Base-by-base conservation (phyloP, 2,329 filamentous ascomycete genomes). In the Paramyrothecium roridum region DNA sequence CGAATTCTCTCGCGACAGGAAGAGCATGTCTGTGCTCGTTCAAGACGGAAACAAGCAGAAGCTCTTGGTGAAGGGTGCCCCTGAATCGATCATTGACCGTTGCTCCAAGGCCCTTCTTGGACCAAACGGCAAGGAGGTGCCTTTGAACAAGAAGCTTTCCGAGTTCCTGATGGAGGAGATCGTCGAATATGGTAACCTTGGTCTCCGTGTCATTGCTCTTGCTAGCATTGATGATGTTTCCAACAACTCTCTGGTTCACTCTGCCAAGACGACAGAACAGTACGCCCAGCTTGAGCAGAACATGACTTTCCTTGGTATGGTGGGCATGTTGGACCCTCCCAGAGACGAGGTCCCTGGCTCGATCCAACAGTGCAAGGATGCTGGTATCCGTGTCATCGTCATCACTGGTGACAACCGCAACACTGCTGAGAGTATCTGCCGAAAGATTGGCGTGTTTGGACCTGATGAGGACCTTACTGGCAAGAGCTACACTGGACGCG, bases 331-430 rank as follows among this genome's bases (percentile, higher is more conserved):
- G 68, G 95, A 99, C 71, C 95, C 95, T 65, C 95, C 95, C 66
- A 91, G 95, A 40, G 90, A 91, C 50, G 95, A 99, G 76, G 95
- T 98, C 12, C 84, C 89, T 52, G 82, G 78, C 52, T 95, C 95
- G 50, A 96, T 99, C 65, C 81, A 81, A 68, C 90, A 96, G 73
- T 99, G 95, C 76, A 90, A 88, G 73, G 87, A 91, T 59, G 95
- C 95, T 63, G 95, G 95, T 63, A 98, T 99, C 65, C 89, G 95
- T 58, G 91, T 99, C 51, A 91, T 99, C 63, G 95, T 99, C 61
- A 97, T 99, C 73, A 99, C 95, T 53, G 95, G 95, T 67, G 95
- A 99, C 76, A 99, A 96, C 77, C 92, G 89, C 70, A 96, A 96
- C 77, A 99, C 95, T 3, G 95, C 95, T 10, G 95, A 99, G 78